Conservation (phyloP, 1,284 basidiomycete genomes). For the Athelia psychrophila region DNA sequence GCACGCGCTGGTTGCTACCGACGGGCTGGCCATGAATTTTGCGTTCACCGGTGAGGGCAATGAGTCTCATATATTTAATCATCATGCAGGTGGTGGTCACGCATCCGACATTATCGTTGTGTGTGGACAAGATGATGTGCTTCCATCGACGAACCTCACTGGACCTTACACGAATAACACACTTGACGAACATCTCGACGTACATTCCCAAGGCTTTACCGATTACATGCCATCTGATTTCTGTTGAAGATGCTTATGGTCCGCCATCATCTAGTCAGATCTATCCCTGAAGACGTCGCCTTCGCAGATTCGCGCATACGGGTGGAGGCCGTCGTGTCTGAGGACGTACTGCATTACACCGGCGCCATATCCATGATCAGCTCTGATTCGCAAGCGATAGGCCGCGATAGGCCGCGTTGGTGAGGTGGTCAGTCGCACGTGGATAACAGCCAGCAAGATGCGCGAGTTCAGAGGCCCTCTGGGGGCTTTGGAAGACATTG, state of each 20-base stretch:
- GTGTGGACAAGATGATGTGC: constrained; percentile 90
- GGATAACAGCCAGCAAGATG: constrained; percentile 98
- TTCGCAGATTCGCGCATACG: constrained; percentile 98
- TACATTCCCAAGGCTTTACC: constrained; percentile 34
- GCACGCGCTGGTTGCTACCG: constrained; percentile 88
- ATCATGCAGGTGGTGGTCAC: constrained; percentile 90
- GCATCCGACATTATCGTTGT: constrained; percentile 98
- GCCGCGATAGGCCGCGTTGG: constrained; percentile 98
- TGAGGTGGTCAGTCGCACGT: constrained; percentile 91
- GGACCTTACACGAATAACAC: constrained; percentile 92
- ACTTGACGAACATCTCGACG: constrained; percentile 95
- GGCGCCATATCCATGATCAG: constrained; percentile 97
- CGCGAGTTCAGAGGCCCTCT: constrained; percentile 76
- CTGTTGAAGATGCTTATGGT: constrained; percentile 91
- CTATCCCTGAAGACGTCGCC: constrained; percentile 91
- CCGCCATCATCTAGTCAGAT: constrained; percentile 87
- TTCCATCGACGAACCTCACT: constrained; percentile 97
- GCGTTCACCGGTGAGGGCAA: constrained; percentile 94
- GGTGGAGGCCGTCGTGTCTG: constrained; percentile 95
- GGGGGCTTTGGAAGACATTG: constrained; percentile 54
- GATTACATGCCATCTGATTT: constrained; percentile 1
- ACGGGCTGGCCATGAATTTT: constrained; percentile 90
- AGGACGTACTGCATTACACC: constrained; percentile 93
- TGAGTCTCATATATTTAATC: no score
- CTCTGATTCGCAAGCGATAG: constrained; percentile 97